phyloP scores from a whole-genome alignment of 208 protist species.

The Acanthamoeba royreba region DNA sequence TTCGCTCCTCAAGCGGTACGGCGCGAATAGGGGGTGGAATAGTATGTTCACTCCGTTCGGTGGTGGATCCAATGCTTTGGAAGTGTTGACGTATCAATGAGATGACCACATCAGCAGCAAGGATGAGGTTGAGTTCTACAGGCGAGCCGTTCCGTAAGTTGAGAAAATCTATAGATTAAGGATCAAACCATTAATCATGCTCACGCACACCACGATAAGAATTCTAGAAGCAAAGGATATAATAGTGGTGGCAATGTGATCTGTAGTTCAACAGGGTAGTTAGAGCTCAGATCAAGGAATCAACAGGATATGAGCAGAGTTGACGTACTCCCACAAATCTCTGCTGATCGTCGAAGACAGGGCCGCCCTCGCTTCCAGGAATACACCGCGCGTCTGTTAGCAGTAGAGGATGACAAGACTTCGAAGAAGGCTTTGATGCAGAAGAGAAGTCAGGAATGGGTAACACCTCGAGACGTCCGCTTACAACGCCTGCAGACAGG shows the following conservation, averaged over 20 bases:
- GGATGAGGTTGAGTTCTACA: constrained; percentile 9
- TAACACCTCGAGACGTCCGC: neutral
- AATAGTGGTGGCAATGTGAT: neutral
- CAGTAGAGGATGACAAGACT: neutral
- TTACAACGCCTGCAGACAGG: neutral
- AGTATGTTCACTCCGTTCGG: neutral
- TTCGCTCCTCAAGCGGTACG: neutral
- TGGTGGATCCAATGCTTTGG: neutral
- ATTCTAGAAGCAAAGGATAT: neutral
- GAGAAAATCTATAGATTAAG: neutral
- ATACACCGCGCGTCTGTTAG: constrained; percentile 2
- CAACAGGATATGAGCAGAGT: neutral
- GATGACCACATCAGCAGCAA: neutral
- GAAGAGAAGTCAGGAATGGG: neutral
- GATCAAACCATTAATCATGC: neutral
- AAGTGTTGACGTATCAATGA: neutral
- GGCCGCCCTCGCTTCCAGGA: neutral
- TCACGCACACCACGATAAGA: no score
- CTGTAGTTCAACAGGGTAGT: neutral
- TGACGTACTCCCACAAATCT: neutral
- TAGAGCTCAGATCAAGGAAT: neutral
- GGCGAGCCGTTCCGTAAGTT: neutral
- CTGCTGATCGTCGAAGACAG: neutral
- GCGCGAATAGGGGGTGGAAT: neutral
- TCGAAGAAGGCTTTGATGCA: neutral